Base-by-base conservation (phyloP, 1,284 basidiomycete genomes). In the Caloboletus firmus region DNA sequence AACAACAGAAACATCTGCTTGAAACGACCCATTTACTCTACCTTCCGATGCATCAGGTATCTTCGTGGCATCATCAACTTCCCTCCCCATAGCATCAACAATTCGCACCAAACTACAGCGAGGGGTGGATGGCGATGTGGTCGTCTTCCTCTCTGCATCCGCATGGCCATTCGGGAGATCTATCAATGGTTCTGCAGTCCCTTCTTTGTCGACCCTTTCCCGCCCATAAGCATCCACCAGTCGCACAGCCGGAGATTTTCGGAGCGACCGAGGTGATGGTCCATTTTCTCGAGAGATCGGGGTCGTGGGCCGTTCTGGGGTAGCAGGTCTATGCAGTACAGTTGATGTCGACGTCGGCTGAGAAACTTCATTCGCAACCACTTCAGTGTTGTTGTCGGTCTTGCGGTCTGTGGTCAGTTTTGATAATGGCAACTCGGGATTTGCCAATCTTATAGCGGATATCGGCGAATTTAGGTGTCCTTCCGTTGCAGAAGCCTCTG, bases 51-150 rank as follows among this genome's bases (percentile, higher is more conserved):
- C 42, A 45, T 52, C 59, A 45, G 78, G 71, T 32, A 84, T 36
- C 44, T 53, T 49, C 41, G 32, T 13, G 10, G 45, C 22, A 45
- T 61, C 67, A 47, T 79, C 74, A 28, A 87, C 74, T 58, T 82
- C 81, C 52, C 74, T 77, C 11, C 85, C 87, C 80, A 86, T 83
- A 2, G 83, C 83, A 63, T 90, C 87, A 32, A 87, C 78, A 41
- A 89, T 72, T 40, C 83, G 79, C 37, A 87, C 74, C 22, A 68
- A 61, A 59, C 76, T 79, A 61, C 67, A 76, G 30, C 71, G 70
- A 32, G 73, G 71, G 6, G 73, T 75, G 30, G 62, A 34, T 43
- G 59, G 59, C 49, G 59, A 47, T 18, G 45, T 30, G 31, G 26
- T n/a, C 17, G n/a, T 39, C 45, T 55, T 53, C 49, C 37, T 56